A percentile compares a stretch with the other conserved stretches of the same genome.
These are phyloP conservation scores for Olyra latifolia DNA, from an alignment of 176 grass and related monocot genomes.

Conservation along the genomic window DNA sequence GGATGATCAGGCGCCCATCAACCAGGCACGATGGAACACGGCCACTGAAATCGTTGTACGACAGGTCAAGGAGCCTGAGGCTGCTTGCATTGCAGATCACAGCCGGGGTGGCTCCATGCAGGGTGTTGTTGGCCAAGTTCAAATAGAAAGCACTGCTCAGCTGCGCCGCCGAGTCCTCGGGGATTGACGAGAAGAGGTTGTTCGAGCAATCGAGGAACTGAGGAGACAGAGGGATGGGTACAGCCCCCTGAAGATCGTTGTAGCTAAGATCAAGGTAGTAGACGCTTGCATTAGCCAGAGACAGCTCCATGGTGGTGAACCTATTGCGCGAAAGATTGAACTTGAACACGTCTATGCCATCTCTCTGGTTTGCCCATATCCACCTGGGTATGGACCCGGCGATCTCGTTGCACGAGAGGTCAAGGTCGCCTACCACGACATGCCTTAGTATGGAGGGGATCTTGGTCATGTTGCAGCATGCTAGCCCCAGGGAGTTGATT, in stretches of 20 bases:
- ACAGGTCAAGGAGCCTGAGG: conserved; percentile 30
- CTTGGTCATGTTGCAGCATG: conserved; percentile 62
- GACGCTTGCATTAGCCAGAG: conserved; percentile 15
- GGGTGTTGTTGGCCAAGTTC: conserved; percentile 27
- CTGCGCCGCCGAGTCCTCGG: conserved; percentile 7
- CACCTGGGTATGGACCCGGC: conserved; percentile 46
- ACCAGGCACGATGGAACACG: conserved; percentile 37
- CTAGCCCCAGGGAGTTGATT: conserved; percentile 45
- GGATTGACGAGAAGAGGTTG: conserved; percentile 30
- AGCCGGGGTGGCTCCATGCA: conserved; percentile 23
- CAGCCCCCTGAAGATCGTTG: conserved; percentile 21
- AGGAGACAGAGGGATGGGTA: not conserved
- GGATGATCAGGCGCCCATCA: conserved; percentile 8
- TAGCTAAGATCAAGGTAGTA: conserved; percentile 40
- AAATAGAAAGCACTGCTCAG: conserved; percentile 44
- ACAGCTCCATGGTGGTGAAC: conserved; percentile 47
- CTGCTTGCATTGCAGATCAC: conserved; percentile 23
- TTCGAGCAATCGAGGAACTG: conserved; percentile 34
- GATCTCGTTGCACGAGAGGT: conserved; percentile 71
- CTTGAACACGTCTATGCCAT: conserved; percentile 35
- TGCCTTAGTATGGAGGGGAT: conserved; percentile 53
- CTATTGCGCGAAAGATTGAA: conserved; percentile 62
- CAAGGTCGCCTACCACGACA: conserved; percentile 36
- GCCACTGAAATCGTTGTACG: conserved; percentile 38
- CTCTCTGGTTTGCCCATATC: conserved; percentile 41